A percentile compares a stretch with the other conserved stretches of the same genome.
Evolutionary conservation across 1,139 yeast species (phyloP).

Genomic region (Kluyveromyces marxianus): DNA sequence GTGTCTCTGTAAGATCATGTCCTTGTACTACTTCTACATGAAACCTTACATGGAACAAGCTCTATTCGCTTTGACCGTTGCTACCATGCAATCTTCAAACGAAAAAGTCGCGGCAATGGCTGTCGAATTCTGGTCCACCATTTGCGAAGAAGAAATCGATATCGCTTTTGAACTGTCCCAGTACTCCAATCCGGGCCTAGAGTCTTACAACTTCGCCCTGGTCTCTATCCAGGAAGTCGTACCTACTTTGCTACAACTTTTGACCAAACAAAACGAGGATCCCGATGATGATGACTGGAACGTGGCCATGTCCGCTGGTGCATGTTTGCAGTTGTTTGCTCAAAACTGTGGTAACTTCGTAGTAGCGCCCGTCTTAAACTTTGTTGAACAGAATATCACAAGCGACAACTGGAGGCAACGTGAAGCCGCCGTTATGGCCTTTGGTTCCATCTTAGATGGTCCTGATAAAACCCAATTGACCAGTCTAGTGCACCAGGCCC

Average conservation of each 20-base stretch:
- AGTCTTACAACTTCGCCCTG: slow-evolving; percentile 65
- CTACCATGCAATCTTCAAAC: slow-evolving; percentile 74
- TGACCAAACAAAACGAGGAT: slow-evolving; percentile 86
- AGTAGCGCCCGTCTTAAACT: slow-evolving; percentile 73
- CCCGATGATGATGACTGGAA: slow-evolving; percentile 94
- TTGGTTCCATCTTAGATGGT: slow-evolving; percentile 93
- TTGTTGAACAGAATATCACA: slow-evolving; percentile 68
- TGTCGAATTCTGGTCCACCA: slow-evolving; percentile 96
- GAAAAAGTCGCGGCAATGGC: slow-evolving; percentile 96
- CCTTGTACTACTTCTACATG: slow-evolving; percentile 82
- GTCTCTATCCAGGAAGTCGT: slow-evolving; percentile 78
- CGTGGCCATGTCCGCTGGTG: slow-evolving; percentile 98
- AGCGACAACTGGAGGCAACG: slow-evolving; percentile 72
- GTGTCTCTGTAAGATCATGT: slow-evolving; percentile 88
- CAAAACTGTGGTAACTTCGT: slow-evolving; percentile 82
- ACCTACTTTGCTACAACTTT: slow-evolving; percentile 72
- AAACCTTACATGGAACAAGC: slow-evolving; percentile 96
- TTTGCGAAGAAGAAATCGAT: slow-evolving; percentile 92
- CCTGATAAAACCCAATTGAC: slow-evolving; percentile 73
- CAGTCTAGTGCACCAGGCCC: slow-evolving; percentile 67
- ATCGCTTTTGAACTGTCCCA: slow-evolving; percentile 64
- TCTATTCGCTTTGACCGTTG: slow-evolving; percentile 76
- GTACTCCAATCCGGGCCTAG: slow-evolving; percentile 38
- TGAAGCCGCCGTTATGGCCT: slow-evolving; percentile 98
- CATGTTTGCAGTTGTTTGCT: slow-evolving; percentile 90